These are phyloP conservation scores for Solanum chmielewskii DNA, from an alignment of 257 asterid species.

Conservation along the genomic window DNA sequence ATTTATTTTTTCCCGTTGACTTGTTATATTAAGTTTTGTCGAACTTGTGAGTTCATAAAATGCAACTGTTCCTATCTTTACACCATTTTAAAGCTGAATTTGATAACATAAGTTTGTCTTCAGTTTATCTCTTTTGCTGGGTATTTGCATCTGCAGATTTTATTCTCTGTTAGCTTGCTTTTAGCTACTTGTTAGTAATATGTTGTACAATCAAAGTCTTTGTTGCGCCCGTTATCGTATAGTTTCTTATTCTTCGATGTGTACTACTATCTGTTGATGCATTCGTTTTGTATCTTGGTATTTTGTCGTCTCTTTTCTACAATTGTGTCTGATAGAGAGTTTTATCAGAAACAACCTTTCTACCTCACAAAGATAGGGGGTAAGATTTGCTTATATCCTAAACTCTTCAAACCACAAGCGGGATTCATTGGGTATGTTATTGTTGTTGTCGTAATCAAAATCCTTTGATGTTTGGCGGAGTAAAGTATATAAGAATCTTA, in stretches of 20 bases:
- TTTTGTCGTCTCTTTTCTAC: background rate
- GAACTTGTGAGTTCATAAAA: constrained; percentile 36
- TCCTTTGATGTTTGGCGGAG: background rate
- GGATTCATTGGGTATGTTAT: background rate
- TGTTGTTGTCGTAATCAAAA: background rate
- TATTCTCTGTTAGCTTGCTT: background rate
- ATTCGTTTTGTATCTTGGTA: background rate
- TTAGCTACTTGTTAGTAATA: background rate
- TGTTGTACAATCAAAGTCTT: background rate
- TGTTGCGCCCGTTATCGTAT: background rate
- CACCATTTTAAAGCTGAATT: constrained; percentile 10
- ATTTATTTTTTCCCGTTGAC: constrained; percentile 2
- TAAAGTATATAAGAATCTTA: background rate
- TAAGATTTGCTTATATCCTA: background rate
- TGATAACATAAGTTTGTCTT: background rate
- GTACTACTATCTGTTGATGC: background rate
- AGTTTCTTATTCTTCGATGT: background rate
- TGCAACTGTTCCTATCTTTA: constrained; percentile 9
- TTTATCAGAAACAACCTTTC: background rate
- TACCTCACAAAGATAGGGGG: background rate
- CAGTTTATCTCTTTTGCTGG: background rate
- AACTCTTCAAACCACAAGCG: background rate
- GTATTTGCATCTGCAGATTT: background rate
- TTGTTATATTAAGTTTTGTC: constrained; percentile 26
- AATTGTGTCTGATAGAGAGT: background rate